These are phyloP conservation scores for Syzygium jambos DNA, from an alignment of 345 rosid genomes.

Conservation along the genomic window DNA sequence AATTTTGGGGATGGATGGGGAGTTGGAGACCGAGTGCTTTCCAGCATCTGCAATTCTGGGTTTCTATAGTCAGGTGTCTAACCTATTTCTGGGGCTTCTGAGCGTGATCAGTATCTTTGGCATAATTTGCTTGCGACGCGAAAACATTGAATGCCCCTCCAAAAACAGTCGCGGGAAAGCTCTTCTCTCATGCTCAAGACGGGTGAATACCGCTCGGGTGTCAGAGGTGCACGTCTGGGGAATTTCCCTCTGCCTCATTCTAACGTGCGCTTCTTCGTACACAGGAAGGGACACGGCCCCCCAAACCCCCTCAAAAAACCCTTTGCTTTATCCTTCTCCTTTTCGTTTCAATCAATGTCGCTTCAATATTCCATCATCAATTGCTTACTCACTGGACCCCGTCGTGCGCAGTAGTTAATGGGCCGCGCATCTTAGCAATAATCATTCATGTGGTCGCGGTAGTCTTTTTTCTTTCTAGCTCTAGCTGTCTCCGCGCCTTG, in stretches of 20 bases:
- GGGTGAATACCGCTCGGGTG: slow-evolving; percentile 19
- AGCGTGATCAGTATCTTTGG: neutral
- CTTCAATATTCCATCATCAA: neutral
- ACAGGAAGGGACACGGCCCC: neutral
- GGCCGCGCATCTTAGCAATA: neutral
- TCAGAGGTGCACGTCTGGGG: slow-evolving; percentile 32
- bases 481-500: neutral
- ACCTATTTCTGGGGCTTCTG: neutral
- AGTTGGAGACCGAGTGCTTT: neutral
- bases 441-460: neutral
- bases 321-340: neutral
- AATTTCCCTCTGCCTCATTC: slow-evolving; percentile 3
- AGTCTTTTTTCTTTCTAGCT: neutral
- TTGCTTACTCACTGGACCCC: neutral
- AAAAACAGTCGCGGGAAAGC: neutral
- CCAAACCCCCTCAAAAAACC: neutral
- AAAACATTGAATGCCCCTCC: neutral
- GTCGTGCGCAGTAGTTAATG: neutral
- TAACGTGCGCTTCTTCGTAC: slow-evolving; percentile 23
- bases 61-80: neutral
- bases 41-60: neutral
- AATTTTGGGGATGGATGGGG: neutral
- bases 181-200: neutral
- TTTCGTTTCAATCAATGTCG: neutral
- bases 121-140: neutral